Percentiles rank a stretch among this genome's conserved stretches.
Conservation (phyloP, 176 grass and related monocot species). For the Secale cereale region DNA sequence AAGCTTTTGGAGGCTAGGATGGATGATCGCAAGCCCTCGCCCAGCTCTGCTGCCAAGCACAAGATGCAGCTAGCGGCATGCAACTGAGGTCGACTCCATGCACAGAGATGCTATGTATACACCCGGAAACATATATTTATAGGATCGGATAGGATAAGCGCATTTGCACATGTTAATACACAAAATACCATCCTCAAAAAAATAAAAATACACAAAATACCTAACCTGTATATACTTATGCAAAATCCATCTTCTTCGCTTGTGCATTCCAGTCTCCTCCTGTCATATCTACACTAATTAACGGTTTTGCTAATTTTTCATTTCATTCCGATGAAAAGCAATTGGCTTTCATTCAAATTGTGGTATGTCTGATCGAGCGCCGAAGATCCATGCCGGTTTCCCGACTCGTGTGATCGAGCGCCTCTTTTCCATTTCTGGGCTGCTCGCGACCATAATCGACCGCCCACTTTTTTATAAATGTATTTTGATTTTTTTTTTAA, state of each 20-base stretch:
- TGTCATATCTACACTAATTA: neutral
- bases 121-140: neutral
- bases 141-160: neutral
- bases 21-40: constrained; percentile 9
- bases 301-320: too few relatives aligned
- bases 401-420: too few relatives aligned
- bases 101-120: neutral
- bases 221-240: neutral
- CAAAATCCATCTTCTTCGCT: neutral
- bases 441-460: too few relatives aligned
- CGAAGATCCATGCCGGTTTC: too few relatives aligned
- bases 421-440: too few relatives aligned
- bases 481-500: too few relatives aligned
- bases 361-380: too few relatives aligned
- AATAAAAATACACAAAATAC: too few relatives aligned
- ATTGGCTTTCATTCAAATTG: too few relatives aligned
- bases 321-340: too few relatives aligned
- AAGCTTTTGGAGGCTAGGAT: constrained; percentile 57
- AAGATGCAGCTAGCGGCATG: neutral
- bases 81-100: neutral
- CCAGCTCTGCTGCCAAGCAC: neutral
- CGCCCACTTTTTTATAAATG: too few relatives aligned
- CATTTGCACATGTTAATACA: neutral
- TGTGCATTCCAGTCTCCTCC: neutral
- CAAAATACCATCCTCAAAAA: neutral